Evolutionary conservation across 1,139 yeast genomes (phyloP).

Genomic region (Pichia sp.): DNA sequence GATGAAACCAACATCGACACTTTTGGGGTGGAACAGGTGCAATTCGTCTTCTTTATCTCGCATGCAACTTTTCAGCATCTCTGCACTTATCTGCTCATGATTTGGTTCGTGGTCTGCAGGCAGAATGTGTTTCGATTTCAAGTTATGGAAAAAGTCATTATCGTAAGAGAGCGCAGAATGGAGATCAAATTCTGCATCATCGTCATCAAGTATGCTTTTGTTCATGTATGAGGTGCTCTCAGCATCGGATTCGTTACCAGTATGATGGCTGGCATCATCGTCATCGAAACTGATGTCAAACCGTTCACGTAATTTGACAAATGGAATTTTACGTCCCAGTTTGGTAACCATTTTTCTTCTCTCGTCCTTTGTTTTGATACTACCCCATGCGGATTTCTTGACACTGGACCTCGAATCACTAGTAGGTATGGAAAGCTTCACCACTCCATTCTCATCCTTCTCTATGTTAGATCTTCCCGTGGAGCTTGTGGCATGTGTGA

Average conservation of each 20-base stretch:
- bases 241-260: background rate
- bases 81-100: background rate
- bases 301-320: constrained; percentile 7
- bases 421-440: constrained; percentile 5
- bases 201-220: background rate
- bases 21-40: background rate
- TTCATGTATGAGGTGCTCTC: background rate
- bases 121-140: background rate
- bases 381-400: constrained; percentile 1
- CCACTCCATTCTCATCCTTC: background rate
- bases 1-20: constrained; percentile 40
- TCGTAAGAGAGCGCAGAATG: background rate
- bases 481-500: constrained; percentile 4
- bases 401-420: background rate
- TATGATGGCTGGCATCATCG: background rate
- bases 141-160: background rate
- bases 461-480: background rate
- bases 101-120: constrained; percentile 3
- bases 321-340: constrained; percentile 7
- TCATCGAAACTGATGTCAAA: constrained; percentile 10
- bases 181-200: background rate
- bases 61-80: constrained; percentile 11
- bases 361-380: constrained; percentile 2
- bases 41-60: constrained; percentile 2
- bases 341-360: constrained; percentile 3